Evolutionary conservation across 2,329 filamentous ascomycete genomes (phyloP).

Genomic region (Colletotrichum graminicola): DNA sequence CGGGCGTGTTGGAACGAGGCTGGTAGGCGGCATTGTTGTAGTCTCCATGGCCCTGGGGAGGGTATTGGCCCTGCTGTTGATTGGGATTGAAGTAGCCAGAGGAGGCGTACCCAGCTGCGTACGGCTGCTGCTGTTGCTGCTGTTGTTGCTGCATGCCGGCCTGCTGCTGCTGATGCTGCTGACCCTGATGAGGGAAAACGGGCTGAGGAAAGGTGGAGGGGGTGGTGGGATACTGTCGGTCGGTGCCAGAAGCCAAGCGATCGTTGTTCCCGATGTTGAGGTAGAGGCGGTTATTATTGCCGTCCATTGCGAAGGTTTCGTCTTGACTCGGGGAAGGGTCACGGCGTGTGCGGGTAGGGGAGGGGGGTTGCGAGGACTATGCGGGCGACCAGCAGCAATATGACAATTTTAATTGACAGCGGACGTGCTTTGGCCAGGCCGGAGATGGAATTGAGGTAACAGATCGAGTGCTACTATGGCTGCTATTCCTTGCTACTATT

Average conservation of each 20-base stretch:
- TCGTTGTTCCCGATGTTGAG: constrained; percentile 77
- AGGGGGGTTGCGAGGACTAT: constrained; percentile 13
- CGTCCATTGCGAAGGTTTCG: constrained; percentile 59
- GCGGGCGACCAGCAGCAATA: constrained; percentile 33
- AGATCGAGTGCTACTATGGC: constrained; percentile 14
- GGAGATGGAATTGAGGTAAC: constrained; percentile 15
- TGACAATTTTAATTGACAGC: constrained; percentile 34
- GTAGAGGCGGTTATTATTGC: constrained; percentile 72
- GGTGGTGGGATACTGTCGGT: constrained; percentile 84
- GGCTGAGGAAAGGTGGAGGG: constrained; percentile 97
- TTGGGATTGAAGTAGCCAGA: constrained; percentile 73
- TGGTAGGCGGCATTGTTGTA: constrained; percentile 60
- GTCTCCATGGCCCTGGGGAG: constrained; percentile 56
- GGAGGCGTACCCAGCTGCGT: constrained; percentile 59
- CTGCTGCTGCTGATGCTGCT: constrained; percentile 49
- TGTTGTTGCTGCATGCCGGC: constrained; percentile 51
- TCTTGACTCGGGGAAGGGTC: constrained; percentile 24
- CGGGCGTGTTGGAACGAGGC: constrained; percentile 68
- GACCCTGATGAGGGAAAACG: constrained; percentile 66
- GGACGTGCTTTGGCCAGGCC: constrained; percentile 7
- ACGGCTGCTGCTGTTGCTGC: constrained; percentile 58
- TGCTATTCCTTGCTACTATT: background rate
- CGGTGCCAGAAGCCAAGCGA: constrained; percentile 69
- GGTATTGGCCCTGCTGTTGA: constrained; percentile 64
- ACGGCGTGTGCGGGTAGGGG: constrained; percentile 25